phyloP scores from a whole-genome alignment of 179 eudicot genomes.

The Beta corolliflora region DNA sequence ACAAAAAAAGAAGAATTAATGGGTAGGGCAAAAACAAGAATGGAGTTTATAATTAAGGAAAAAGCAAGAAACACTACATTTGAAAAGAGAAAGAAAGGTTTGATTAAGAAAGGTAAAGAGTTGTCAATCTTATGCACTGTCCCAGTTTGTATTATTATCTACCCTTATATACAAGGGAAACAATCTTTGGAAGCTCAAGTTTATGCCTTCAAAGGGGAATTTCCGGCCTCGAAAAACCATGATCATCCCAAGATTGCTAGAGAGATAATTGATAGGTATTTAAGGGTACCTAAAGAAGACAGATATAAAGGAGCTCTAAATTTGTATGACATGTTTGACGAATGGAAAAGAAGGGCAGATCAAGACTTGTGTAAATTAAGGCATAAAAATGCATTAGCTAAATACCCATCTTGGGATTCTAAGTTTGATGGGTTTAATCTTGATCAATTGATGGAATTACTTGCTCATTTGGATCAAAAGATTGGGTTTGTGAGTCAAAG shows the following conservation, averaged over 20 bases:
- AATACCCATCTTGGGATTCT: conserved; percentile 23
- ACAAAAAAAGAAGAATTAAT: not conserved
- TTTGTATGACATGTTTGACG: conserved; percentile 30
- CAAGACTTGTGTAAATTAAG: conserved; percentile 28
- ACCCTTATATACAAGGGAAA: conserved; percentile 31
- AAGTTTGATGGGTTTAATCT: conserved; percentile 15
- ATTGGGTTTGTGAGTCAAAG: conserved; percentile 21
- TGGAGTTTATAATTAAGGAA: conserved; percentile 50
- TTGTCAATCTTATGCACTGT: conserved; percentile 54
- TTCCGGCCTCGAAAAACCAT: not conserved
- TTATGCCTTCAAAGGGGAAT: conserved; percentile 20
- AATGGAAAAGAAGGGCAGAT: conserved; percentile 22
- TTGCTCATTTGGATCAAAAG: conserved; percentile 31
- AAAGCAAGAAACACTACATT: conserved; percentile 42
- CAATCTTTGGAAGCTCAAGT: conserved; percentile 28
- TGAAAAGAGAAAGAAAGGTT: conserved; percentile 48
- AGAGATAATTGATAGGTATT: conserved; percentile 26
- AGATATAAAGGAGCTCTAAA: conserved; percentile 13
- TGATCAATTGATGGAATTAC: conserved; percentile 27
- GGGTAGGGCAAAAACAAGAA: conserved; percentile 53
- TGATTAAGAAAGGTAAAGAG: conserved; percentile 53
- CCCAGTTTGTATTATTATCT: conserved; percentile 48
- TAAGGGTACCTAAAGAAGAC: conserved; percentile 22
- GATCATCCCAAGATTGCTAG: conserved; percentile 10
- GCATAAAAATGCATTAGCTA: conserved; percentile 22